Percentiles rank a stretch among this genome's conserved stretches.
Evolutionary conservation across 495 filamentous ascomycete species (phyloP).

Genomic region (Aspergillus carlsbadensis): DNA sequence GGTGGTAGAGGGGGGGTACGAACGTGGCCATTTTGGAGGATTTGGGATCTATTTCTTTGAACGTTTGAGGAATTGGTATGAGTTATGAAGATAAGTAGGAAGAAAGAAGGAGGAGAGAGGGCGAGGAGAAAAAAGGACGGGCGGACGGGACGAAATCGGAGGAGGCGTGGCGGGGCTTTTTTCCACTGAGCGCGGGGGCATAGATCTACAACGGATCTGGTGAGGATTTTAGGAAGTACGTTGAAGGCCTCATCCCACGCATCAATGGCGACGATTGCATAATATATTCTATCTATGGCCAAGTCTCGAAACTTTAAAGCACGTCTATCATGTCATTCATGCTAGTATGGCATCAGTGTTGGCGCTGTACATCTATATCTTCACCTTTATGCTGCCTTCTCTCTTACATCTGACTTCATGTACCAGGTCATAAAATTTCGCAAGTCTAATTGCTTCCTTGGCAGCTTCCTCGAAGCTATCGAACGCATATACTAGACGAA

Average conservation of each 20-base stretch:
- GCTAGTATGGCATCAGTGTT: background rate
- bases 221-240: too few species aligned
- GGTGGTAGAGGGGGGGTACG: conserved; percentile 18
- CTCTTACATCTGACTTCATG: too few species aligned
- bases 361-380: background rate
- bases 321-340: background rate
- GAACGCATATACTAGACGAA: conserved; percentile 72
- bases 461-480: conserved; percentile 82
- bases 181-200: conserved; percentile 3
- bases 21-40: conserved; percentile 46
- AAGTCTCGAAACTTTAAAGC: too few species aligned
- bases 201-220: too few species aligned
- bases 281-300: too few species aligned
- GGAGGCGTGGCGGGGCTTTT: conserved; percentile 5
- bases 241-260: conserved; percentile 5
- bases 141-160: background rate
- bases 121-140: background rate
- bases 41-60: background rate
- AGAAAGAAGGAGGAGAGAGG: background rate
- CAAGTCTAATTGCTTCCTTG: conserved; percentile 68
- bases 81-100: background rate
- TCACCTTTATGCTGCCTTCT: background rate
- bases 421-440: too few species aligned
- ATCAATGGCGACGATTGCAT: background rate
- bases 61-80: background rate